Percentiles rank a stretch among this genome's conserved stretches.
Conservation (phyloP, 2,329 filamentous ascomycete genomes). For the Hymenoscyphus albidus region DNA sequence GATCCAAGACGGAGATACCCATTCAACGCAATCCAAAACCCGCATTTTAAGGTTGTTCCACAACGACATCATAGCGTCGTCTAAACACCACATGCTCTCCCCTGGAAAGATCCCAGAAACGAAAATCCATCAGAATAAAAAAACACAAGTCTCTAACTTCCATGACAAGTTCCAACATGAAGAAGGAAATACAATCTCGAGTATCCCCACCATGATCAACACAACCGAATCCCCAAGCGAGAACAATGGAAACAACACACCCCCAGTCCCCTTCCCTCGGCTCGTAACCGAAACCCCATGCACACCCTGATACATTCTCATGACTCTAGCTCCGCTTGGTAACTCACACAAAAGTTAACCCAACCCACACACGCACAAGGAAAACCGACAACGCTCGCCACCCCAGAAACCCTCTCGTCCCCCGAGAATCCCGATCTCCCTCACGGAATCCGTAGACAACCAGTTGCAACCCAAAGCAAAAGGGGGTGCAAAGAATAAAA, state of each 20-base stretch:
- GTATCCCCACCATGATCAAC: neutral
- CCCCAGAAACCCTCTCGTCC: neutral
- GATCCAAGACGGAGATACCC: too few species aligned
- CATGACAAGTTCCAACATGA: neutral
- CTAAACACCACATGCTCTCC: neutral
- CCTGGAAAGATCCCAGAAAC: too few species aligned
- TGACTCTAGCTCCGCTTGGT: neutral
- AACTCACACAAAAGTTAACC: neutral
- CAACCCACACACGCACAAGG: neutral
- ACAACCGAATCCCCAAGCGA: neutral
- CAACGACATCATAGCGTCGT: constrained; percentile 11
- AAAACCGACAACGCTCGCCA: neutral
- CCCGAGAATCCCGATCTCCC: too few species aligned
- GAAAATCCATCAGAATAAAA: neutral
- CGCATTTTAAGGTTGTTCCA: constrained; percentile 16
- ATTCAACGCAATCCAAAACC: neutral
- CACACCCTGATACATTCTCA: neutral
- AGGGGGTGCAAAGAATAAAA: neutral
- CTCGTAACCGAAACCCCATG: neutral
- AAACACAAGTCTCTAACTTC: neutral
- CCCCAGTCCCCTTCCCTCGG: neutral
- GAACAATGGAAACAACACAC: neutral
- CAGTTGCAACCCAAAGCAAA: neutral
- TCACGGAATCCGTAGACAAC: neutral
- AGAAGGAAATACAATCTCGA: neutral